Conservation (phyloP, 164 flowering plant genomes). For the Nelumbo lutea region DNA sequence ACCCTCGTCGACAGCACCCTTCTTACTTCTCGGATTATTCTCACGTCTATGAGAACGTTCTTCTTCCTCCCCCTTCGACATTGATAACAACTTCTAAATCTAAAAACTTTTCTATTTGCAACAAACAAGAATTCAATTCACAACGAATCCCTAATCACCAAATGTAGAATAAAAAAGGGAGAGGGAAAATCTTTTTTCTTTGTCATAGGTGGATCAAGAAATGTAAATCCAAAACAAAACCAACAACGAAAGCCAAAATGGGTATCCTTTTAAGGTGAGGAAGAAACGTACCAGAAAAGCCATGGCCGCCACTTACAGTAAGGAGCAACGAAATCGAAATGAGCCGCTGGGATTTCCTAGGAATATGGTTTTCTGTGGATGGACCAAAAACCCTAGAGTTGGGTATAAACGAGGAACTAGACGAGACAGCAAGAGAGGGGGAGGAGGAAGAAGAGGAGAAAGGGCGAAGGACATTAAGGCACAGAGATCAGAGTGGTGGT, state of each 20-base stretch:
- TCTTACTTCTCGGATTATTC: background rate
- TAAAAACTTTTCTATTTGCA: background rate
- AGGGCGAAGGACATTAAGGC: constrained; percentile 6
- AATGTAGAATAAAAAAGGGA: background rate
- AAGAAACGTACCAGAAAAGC: constrained; percentile 19
- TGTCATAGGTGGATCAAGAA: background rate
- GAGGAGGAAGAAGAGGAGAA: background rate
- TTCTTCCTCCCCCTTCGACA: constrained; percentile 18
- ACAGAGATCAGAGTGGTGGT: background rate
- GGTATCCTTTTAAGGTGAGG: background rate
- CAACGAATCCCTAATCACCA: constrained; percentile 4
- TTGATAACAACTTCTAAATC: constrained; percentile 8
- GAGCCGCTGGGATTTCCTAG: background rate
- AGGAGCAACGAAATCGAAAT: constrained; percentile 2
- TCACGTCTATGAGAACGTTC: background rate
- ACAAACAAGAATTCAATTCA: constrained; percentile 6
- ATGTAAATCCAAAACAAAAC: background rate
- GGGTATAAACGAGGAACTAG: background rate
- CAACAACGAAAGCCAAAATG: background rate
- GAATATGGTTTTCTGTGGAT: background rate
- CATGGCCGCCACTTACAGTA: constrained; percentile 9
- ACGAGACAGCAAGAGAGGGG: background rate
- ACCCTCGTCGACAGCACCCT: background rate
- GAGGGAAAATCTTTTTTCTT: background rate
- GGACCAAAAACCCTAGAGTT: constrained; percentile 4